Conservation (phyloP, 306 rosid genomes). For the Datisca glomerata region DNA sequence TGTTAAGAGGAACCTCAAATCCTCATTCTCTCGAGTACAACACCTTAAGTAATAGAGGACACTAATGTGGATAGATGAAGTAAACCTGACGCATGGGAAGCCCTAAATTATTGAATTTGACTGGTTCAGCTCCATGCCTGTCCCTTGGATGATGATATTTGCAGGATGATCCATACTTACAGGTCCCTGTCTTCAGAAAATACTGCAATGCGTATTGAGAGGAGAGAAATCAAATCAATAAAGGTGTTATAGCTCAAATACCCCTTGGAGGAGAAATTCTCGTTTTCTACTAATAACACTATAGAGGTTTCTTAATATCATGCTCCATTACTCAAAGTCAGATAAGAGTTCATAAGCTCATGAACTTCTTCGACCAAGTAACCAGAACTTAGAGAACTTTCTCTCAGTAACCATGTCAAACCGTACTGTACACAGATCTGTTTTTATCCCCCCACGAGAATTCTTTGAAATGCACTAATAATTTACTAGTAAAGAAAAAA, state of each 20-base stretch:
- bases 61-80: conserved; percentile 1
- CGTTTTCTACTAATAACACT: background rate
- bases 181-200: conserved; percentile 94
- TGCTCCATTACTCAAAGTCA: too few species aligned
- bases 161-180: conserved; percentile 92
- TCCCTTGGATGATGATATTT: conserved; percentile 96
- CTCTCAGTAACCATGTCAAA: too few species aligned
- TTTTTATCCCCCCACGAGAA: too few species aligned
- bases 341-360: too few species aligned
- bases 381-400: too few species aligned
- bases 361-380: background rate
- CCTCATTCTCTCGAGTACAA: background rate
- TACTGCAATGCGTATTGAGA: conserved; percentile 43
- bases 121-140: conserved; percentile 92
- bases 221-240: conserved; percentile 11
- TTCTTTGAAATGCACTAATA: too few species aligned
- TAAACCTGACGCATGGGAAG: conserved; percentile 89
- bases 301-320: background rate
- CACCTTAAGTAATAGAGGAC: background rate
- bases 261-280: background rate
- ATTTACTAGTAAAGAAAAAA: too few species aligned
- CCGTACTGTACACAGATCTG: too few species aligned
- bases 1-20: background rate
- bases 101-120: conserved; percentile 59
- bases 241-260: conserved; percentile 2